Evolutionary conservation across 257 asterid species (phyloP).

Genomic region (Solanum boliviense): DNA sequence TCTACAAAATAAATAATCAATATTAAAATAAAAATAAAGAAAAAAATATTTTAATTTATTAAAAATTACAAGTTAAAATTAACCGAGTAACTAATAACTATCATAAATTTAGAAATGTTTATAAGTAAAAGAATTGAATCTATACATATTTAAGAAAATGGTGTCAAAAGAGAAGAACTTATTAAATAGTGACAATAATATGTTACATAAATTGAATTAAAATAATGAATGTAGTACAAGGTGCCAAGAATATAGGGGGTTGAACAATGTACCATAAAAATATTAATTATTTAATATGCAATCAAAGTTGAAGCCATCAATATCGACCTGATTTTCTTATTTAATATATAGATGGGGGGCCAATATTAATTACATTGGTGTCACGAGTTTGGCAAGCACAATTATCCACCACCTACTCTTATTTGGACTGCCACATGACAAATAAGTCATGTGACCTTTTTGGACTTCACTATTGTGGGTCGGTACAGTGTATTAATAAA

Average conservation of each 20-base stretch:
- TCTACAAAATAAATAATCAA: too few species aligned
- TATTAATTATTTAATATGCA: neutral
- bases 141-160: neutral
- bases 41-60: too few species aligned
- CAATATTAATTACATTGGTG: neutral
- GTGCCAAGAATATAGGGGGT: neutral
- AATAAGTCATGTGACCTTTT: neutral
- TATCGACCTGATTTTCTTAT: neutral
- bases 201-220: neutral
- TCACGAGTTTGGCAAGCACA: neutral
- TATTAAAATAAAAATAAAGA: too few species aligned
- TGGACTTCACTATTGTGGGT: neutral
- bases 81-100: neutral
- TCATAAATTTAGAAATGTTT: neutral
- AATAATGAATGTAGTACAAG: neutral
- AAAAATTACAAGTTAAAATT: too few species aligned
- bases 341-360: neutral
- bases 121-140: neutral
- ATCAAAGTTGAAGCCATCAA: neutral
- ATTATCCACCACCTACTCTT: neutral
- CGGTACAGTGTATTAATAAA: neutral
- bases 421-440: neutral
- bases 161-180: neutral
- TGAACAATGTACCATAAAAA: neutral
- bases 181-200: neutral